A percentile compares a stretch with the other conserved stretches of the same genome.
Conservation (phyloP, 768 basidiomycete genomes). For the Trichaptum fuscoviolaceum region DNA sequence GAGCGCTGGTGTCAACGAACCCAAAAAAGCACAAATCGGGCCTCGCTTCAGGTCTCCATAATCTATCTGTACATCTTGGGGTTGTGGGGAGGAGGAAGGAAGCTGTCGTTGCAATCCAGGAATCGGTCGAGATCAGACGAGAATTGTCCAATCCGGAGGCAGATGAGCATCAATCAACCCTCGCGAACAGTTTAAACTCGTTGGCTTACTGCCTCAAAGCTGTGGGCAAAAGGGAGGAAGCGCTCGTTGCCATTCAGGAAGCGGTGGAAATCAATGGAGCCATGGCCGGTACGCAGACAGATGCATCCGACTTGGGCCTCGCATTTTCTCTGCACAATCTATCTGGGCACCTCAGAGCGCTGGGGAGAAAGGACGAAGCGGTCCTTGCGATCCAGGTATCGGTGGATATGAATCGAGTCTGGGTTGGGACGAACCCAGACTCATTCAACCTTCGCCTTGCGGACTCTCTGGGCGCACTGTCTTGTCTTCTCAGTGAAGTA, state of each 20-base stretch:
- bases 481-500: slow-evolving; percentile 6
- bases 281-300: no score
- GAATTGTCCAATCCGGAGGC: no score
- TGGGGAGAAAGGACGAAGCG: neutral
- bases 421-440: neutral
- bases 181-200: slow-evolving; percentile 9
- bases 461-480: slow-evolving; percentile 5
- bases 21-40: neutral
- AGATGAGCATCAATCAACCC: no score
- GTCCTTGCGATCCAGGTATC: neutral
- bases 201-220: slow-evolving; percentile 6
- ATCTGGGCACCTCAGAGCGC: neutral
- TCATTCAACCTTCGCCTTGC: slow-evolving; percentile 6
- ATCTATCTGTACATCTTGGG: slow-evolving; percentile 7
- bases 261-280: slow-evolving; percentile 4
- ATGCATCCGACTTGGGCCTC: neutral
- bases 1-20: neutral
- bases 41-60: slow-evolving; percentile 4
- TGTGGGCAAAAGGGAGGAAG: slow-evolving; percentile 7
- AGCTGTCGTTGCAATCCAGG: slow-evolving; percentile 1
- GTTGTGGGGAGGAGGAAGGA: slow-evolving; percentile 7
- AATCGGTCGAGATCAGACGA: neutral
- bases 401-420: neutral
- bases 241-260: slow-evolving; percentile 8
- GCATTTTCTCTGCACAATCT: neutral